These are phyloP conservation scores for Trichomonas vaginalis DNA, from an alignment of 208 protist species.

Conservation along the genomic window DNA sequence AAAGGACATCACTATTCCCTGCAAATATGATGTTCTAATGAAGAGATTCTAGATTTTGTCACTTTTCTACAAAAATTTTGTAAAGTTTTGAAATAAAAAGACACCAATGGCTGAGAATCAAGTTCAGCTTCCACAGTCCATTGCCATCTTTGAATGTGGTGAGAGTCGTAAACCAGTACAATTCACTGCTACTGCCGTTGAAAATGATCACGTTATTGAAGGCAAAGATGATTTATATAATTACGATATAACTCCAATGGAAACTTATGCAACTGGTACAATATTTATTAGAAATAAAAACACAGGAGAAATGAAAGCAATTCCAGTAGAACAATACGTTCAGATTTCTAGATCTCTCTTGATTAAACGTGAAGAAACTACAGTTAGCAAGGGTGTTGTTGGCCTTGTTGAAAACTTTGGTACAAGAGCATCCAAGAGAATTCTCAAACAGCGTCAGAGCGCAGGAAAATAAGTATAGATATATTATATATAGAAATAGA, in stretches of 20 bases:
- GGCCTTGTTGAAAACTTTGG: background rate
- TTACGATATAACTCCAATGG: background rate
- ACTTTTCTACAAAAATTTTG: background rate
- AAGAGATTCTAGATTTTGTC: too few species aligned
- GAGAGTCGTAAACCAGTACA: background rate
- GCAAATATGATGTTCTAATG: too few species aligned
- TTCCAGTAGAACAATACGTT: background rate
- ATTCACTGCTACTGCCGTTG: background rate
- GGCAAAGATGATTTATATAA: background rate
- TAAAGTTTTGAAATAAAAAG: background rate
- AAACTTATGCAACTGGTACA: background rate
- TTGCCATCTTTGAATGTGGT: background rate
- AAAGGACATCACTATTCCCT: too few species aligned
- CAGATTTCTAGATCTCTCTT: background rate
- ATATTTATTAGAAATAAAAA: constrained; percentile 1
- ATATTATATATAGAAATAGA: background rate
- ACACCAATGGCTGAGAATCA: background rate
- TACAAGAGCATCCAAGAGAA: background rate
- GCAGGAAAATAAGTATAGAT: background rate
- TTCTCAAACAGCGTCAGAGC: background rate
- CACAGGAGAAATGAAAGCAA: background rate
- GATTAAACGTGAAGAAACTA: background rate
- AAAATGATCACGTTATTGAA: background rate
- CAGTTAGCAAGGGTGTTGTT: background rate
- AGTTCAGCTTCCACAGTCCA: background rate